These are phyloP conservation scores for Aleurites moluccanus DNA, from an alignment of 441 rosid species.

Conservation along the genomic window DNA sequence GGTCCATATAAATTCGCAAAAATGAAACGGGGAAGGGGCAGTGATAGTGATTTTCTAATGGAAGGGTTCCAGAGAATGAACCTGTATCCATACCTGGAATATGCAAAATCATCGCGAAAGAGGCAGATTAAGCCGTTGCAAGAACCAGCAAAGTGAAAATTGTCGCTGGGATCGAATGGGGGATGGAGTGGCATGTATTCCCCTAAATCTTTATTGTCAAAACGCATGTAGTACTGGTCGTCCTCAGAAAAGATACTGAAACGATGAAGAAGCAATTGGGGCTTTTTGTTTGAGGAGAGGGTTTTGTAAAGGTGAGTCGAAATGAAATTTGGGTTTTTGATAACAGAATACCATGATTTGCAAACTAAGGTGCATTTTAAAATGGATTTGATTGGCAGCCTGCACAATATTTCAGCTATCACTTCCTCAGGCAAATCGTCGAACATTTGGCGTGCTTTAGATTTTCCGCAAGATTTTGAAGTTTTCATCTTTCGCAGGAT, in stretches of 20 bases:
- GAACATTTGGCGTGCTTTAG: no score
- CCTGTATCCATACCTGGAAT: no score
- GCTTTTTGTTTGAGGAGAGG: neutral
- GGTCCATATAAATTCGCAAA: no score
- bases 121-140: slow-evolving; percentile 9
- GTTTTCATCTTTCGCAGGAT: no score
- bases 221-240: neutral
- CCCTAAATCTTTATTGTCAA: neutral
- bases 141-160: neutral
- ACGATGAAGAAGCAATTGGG: neutral
- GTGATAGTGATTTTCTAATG: neutral
- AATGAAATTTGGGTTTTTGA: slow-evolving; percentile 3
- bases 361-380: slow-evolving; percentile 5
- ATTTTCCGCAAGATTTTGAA: no score
- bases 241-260: no score
- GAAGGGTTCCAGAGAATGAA: slow-evolving; percentile 15
- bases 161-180: neutral
- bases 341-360: slow-evolving; percentile 11
- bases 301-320: neutral
- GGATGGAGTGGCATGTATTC: neutral
- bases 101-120: neutral
- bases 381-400: neutral
- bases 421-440: neutral
- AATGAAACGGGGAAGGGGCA: neutral
- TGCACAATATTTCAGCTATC: neutral